These are phyloP conservation scores for Prunus mongolica DNA, from an alignment of 306 rosid species.

Conservation along the genomic window DNA sequence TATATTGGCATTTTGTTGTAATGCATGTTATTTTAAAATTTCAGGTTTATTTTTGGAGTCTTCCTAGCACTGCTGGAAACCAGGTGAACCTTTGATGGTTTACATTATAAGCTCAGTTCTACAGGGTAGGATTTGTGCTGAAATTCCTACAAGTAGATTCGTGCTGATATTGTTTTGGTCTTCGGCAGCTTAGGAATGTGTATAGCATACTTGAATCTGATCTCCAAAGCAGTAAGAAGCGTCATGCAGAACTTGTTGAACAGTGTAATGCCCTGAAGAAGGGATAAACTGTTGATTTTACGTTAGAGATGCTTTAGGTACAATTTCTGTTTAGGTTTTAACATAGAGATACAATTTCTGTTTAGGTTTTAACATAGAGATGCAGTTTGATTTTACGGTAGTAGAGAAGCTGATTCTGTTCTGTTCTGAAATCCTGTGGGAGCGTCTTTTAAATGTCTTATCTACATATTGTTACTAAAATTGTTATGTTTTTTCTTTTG, in stretches of 20 bases:
- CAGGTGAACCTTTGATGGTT: slow-evolving; percentile 52
- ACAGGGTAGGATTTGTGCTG: neutral
- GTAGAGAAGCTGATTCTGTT: no score
- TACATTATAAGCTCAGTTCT: neutral
- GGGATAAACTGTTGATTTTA: slow-evolving; percentile 25
- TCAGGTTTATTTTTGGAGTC: slow-evolving; percentile 97
- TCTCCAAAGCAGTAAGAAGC: slow-evolving; percentile 54
- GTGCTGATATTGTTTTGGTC: neutral
- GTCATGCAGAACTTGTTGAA: slow-evolving; percentile 58
- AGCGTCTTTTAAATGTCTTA: neutral
- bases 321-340: no score
- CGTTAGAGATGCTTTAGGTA: no score
- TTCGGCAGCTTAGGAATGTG: slow-evolving; percentile 75
- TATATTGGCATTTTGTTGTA: neutral
- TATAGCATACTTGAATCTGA: slow-evolving; percentile 72
- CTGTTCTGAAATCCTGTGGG: neutral
- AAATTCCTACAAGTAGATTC: neutral
- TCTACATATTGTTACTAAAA: neutral
- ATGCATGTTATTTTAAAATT: neutral
- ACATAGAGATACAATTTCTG: no score
- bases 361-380: no score
- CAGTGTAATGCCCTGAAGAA: slow-evolving; percentile 64
- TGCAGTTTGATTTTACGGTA: no score
- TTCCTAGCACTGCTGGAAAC: slow-evolving; percentile 96
- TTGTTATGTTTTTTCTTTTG: neutral